Evolutionary conservation across 345 rosid genomes (phyloP), one percentile per base, ranked within the genome.

Genomic region (Sisymbrium irio): DNA sequence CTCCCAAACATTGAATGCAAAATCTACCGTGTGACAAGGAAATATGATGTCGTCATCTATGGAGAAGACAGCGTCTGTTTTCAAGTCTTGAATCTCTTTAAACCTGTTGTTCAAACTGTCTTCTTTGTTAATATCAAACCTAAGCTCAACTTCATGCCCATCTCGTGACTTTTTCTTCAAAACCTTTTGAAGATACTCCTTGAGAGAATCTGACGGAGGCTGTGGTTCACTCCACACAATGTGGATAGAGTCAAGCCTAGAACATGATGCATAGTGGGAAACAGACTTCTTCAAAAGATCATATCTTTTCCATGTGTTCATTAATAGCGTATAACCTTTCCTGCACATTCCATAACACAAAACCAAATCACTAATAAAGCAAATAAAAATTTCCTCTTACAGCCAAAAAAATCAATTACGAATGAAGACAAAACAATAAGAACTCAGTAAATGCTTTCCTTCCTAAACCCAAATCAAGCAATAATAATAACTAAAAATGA

Each of bases 221-320:
- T 83, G 80, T 30, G 97, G 98, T 77, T 94, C 98, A 62, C 97
- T 94, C 98, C 98, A 94, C n/a, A 94, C 89, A 53, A 94, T 32
- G 78, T 91, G 98, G 51, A 94, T 83, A 32, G 98, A 91, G 40
- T 86, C 84, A 20, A 94, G 91, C 69, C 89, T 88, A 2, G 79
- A 69, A 66, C 98, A 94, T 17, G 87, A 70, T 5, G 91, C 78
- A 60, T 91, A 94, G 69, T 94, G 98, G 4, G 95, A 80, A 69
- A 94, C 81, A 19, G 97, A 94, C 75, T 86, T 80, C 90, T 88
- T 89, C 77, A 94, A 73, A 15, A 94, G 89, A 85, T 91, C 95
- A 18, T 94, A 82, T 88, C 97, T 88, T 84, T 91, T 94, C 98
- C 98, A 94, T 1, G 98, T 94, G 80, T 94, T 91, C 78, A 94